Conservation (phyloP, 306 rosid species). For the Abrus pulchellus region DNA sequence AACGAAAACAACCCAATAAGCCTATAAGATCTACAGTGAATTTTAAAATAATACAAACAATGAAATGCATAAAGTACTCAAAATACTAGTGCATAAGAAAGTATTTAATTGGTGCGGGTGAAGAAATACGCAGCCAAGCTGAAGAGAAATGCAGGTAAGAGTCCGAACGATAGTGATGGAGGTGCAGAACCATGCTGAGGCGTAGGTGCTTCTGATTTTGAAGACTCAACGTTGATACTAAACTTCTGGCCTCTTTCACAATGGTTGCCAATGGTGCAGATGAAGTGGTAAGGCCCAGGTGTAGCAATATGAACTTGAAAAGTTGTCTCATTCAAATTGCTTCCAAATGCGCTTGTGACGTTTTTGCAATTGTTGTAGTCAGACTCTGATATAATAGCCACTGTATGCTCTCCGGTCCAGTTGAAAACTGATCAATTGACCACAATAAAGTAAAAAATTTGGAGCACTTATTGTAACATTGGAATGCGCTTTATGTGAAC, state of each 20-base stretch:
- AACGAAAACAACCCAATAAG: not conserved
- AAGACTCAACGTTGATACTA: constrained; percentile 36
- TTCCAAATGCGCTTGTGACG: not conserved
- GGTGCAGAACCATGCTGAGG: not conserved
- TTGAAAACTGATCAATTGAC: constrained; percentile 46
- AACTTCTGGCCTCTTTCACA: constrained; percentile 54
- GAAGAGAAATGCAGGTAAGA: constrained; percentile 18
- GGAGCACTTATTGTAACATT: too few species aligned
- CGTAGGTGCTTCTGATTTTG: not conserved
- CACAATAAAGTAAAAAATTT: too few species aligned
- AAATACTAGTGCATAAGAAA: too few species aligned
- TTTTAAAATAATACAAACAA: not conserved
- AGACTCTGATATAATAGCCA: constrained; percentile 1
- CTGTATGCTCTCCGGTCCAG: constrained; percentile 25
- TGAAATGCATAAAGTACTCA: too few species aligned
- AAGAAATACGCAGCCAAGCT: constrained; percentile 8
- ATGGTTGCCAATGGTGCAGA: constrained; percentile 45
- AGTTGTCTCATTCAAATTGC: not conserved
- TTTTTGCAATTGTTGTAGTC: constrained; percentile 45
- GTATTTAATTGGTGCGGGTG: not conserved
- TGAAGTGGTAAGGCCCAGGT: constrained; percentile 38
- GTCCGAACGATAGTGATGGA: not conserved
- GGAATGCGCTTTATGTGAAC: too few species aligned
- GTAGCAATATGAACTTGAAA: not conserved
- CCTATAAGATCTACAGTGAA: too few species aligned